Conservation (phyloP, 768 basidiomycete genomes). For the Amylocystis lapponica region DNA sequence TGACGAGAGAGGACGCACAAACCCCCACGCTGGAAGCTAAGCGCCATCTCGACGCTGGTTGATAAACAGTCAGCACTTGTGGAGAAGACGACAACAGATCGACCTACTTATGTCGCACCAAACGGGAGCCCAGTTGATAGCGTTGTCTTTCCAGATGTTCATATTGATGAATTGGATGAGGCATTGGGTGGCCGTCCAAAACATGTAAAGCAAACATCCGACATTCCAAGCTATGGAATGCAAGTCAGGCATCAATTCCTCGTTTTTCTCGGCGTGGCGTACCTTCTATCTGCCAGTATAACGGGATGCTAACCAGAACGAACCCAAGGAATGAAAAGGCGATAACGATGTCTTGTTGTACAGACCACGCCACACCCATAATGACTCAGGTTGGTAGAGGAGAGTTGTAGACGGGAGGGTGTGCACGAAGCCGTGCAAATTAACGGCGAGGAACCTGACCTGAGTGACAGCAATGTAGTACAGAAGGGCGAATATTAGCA, state of each 20-base stretch:
- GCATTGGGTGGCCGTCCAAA: constrained; percentile 56
- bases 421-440: too few species aligned
- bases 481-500: too few species aligned
- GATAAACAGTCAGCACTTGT: background rate
- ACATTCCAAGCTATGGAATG: constrained; percentile 50
- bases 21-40: constrained; percentile 31
- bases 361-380: constrained; percentile 15
- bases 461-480: too few species aligned
- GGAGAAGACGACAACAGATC: background rate
- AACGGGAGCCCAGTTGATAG: constrained; percentile 37
- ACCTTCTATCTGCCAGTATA: constrained; percentile 55
- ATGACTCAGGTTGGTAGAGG: too few species aligned
- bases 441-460: too few species aligned
- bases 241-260: background rate
- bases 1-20: constrained; percentile 36
- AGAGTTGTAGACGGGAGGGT: too few species aligned
- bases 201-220: constrained; percentile 69
- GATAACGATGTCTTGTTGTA: constrained; percentile 20
- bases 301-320: constrained; percentile 42
- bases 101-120: constrained; percentile 56
- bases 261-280: constrained; percentile 3
- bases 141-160: constrained; percentile 62
- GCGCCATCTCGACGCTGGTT: constrained; percentile 34
- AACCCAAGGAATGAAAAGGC: constrained; percentile 41
- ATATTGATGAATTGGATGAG: constrained; percentile 61